Evolutionary conservation across 163 green algal species (phyloP), one percentile per base, ranked within the genome.

Genomic region (Volvox carteri): DNA sequence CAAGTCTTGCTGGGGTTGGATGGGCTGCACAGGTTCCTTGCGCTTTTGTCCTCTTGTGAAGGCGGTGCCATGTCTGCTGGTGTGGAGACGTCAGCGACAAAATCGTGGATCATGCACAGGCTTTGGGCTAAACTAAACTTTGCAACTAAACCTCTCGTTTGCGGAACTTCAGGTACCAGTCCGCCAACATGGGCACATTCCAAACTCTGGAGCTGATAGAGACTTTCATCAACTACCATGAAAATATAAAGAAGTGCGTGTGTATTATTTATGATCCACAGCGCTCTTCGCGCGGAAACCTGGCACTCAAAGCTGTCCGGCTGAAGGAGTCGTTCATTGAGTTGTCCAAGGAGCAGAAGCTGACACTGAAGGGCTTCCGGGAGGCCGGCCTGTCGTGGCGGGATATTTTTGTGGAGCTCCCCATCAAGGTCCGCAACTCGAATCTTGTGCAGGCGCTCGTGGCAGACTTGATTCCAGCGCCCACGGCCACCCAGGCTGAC

Each of bases 141-240:
- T n/a, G n/a, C n/a, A n/a, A n/a, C n/a, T n/a, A n/a, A n/a, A n/a
- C n/a, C n/a, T n/a, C n/a, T n/a, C n/a, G n/a, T n/a, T n/a, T n/a
- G n/a, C n/a, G n/a, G n/a, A n/a, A n/a, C n/a, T n/a, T 72, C 94
- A 98, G 96, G 97, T 99, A 99, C 94, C 98, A 99, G 92, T 98
- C 94, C 16, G 97, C 96, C 44, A 95, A 96, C 65, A 92, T 98
- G 87, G 98, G 98, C 39, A 96, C 93, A 23, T 99, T 95, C 92
- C 98, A 99, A 84, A 99, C 97, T 37, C 85, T 98, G 65, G 98
- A 99, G 90, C 95, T 99, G 30, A 98, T 99, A 86, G 97, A 99
- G 88, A 99, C 97, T 0, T 99, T 99, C 92, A 92, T 99, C 41
- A 98, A 96, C 92, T 99, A 99, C 93, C 92, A 98, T 85, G 98